Conservation (phyloP, 371 early-diverging fungal genomes). For the Coemansia sp. region DNA sequence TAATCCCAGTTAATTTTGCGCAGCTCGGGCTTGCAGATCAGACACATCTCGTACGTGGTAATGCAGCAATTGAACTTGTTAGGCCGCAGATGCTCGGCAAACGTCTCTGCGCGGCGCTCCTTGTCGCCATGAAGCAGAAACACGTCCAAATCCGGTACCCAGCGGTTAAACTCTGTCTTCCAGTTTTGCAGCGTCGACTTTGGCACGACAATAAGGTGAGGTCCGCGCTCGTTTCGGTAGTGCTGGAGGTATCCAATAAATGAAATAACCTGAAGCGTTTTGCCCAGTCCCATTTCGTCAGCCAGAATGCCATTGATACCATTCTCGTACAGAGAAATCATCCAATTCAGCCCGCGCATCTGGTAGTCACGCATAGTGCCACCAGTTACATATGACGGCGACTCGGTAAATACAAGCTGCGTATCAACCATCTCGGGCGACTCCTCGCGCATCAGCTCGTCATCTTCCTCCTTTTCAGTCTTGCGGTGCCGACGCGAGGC, state of each 20-base stretch:
- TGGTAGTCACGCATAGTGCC: constrained; percentile 96
- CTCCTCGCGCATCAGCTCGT: constrained; percentile 78
- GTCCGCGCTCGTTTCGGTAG: constrained; percentile 72
- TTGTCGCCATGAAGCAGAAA: constrained; percentile 94
- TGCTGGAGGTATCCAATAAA: constrained; percentile 93
- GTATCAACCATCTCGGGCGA: constrained; percentile 59
- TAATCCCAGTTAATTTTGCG: constrained; percentile 91
- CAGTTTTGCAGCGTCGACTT: constrained; percentile 98
- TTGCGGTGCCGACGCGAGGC: constrained; percentile 74
- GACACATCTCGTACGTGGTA: constrained; percentile 97
- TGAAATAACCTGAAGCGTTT: constrained; percentile 97
- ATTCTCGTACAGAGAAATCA: constrained; percentile 94
- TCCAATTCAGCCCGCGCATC: constrained; percentile 98
- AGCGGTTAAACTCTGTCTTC: constrained; percentile 89
- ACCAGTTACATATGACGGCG: constrained; percentile 75
- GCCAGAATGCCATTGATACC: constrained; percentile 99
- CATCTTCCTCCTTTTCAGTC: constrained; percentile 97
- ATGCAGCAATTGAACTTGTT: constrained; percentile 68
- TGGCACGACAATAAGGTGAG: constrained; percentile 96
- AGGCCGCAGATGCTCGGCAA: constrained; percentile 59
- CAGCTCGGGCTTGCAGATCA: constrained; percentile 84
- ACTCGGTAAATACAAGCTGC: constrained; percentile 78
- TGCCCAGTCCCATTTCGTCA: constrained; percentile 99
- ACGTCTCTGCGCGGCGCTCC: constrained; percentile 67
- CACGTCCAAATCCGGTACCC: constrained; percentile 90